A percentile compares a stretch with the other conserved stretches of the same genome.
These are phyloP conservation scores for Sarocladium oryzae DNA, from an alignment of 2,329 filamentous ascomycete genomes.

Conservation along the genomic window DNA sequence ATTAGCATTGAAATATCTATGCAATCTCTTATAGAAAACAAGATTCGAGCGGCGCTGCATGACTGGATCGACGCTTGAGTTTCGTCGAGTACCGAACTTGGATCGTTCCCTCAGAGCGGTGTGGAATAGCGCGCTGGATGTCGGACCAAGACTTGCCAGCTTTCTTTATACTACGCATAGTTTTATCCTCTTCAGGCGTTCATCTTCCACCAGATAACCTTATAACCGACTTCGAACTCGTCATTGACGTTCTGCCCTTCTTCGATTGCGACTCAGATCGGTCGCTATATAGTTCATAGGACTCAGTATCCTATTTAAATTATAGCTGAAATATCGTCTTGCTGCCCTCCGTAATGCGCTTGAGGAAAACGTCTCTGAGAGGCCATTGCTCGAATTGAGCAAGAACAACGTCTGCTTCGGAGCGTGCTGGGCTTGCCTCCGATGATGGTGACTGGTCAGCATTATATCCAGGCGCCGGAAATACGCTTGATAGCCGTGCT, in stretches of 20 bases:
- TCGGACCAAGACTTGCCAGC: background rate
- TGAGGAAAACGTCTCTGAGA: slow-evolving; percentile 1
- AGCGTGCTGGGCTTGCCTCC: background rate
- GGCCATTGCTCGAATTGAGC: background rate
- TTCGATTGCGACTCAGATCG: background rate
- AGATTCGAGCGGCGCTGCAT: too few species aligned
- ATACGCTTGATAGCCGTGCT: too few species aligned
- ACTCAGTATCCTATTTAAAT: background rate
- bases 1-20: too few species aligned
- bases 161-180: background rate
- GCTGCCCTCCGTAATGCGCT: background rate
- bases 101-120: background rate
- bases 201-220: background rate
- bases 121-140: background rate
- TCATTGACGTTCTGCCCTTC: background rate
- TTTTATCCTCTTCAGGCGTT: background rate
- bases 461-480: background rate
- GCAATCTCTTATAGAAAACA: too few species aligned
- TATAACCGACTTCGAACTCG: background rate
- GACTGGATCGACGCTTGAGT: background rate
- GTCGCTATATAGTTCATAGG: background rate
- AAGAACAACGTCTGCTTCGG: background rate
- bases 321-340: background rate
- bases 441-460: background rate
- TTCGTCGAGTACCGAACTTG: background rate